Base-by-base conservation (phyloP, 306 rosid genomes). In the Begonia masoniana region DNA sequence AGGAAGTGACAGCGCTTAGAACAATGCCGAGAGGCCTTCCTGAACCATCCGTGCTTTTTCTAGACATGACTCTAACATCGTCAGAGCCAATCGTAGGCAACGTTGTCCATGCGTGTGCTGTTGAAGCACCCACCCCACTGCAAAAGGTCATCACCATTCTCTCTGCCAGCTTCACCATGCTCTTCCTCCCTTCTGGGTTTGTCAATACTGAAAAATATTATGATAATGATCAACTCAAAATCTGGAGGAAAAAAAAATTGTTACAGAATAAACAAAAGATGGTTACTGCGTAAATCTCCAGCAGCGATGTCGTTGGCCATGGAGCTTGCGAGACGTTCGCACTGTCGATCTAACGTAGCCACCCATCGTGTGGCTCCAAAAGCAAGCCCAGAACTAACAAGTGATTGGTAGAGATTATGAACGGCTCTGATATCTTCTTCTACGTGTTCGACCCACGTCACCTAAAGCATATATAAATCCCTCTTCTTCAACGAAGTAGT, bases 321-420 rank as follows among this genome's bases (percentile, higher is more conserved):
- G 43, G 88, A 76, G 23, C 99, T 92, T 15, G 99, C 96, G 15
- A 92, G 95, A 24, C 99, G 70, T 68, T 92, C 99, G 23, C 96
- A 92, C 68, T 81, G 95, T 55, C 99, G 71, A 45, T 92, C 96
- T 17, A 92, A 78, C 26, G 84, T 87, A 13, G 95, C 85, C 58
- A 92, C 82, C 99, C 99, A 92, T 23, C 95, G 84, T 63, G 83
- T 86, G 14, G 99, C 99, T 1, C 99, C 99, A 54, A 92, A 92
- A 41, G 82, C 99, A 46, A 83, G 71, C 46, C 99, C 99, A 5
- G 93, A 74, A 64, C 65, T 79, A 3, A 92, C 99, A 43, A 92
- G 78, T 51, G 77, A 95, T 75, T 77, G 83, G 77, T 83, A 92
- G 6, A 92, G 84, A 71, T 63, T 79, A 54, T 86, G 95, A 68